Base-by-base conservation (phyloP, 306 rosid genomes). In the cucumber (Cucumis sativus) region DNA sequence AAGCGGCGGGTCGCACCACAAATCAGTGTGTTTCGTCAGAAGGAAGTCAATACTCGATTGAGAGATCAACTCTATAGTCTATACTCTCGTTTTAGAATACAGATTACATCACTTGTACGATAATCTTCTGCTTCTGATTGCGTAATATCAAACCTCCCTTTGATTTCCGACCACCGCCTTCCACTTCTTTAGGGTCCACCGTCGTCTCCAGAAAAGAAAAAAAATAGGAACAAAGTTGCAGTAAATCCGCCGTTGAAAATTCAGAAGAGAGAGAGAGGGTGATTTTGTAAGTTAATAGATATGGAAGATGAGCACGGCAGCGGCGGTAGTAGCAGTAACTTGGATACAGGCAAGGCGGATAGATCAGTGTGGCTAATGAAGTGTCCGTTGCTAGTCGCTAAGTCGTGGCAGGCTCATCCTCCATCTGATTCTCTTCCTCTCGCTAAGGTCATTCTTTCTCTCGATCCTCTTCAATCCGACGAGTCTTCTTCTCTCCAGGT, bases 281-380 rank as follows among this genome's bases (percentile, higher is more conserved):
- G 64, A 10, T 58, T 28, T 18, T 55, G 21, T 25, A 49, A 72
- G 11, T 25, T 10, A 58, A n/a, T 41, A 16, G 78, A 75, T 35
- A 88, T 85, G 89, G 96, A 91, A 9, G 94, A 90, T n/a, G 96
- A 89, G 58, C 80, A 84, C 28, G 83, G 85, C 60, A 77, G 76
- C 25, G 78, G 90, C 30, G 77, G 90, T n/a, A 78, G 89, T 76
- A 81, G 81, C 67, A 74, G 85, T 14, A 84, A 85, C 85, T 25
- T 95, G 89, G 99, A 95, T 59, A 92, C 90, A 4, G 81, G 78
- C 13, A 95, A 85, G 77, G 89, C 97, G 1, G 99, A 95, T 81
- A 88, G 93, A 85, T 90, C 97, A 35, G 99, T 92, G 76, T 95
- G 99, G 98, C 77, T 96, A 78, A 96, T 96, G 99, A 96, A 96